These are phyloP conservation scores for Pneumocystis murina DNA, from an alignment of 1,139 yeast species.

Conservation along the genomic window DNA sequence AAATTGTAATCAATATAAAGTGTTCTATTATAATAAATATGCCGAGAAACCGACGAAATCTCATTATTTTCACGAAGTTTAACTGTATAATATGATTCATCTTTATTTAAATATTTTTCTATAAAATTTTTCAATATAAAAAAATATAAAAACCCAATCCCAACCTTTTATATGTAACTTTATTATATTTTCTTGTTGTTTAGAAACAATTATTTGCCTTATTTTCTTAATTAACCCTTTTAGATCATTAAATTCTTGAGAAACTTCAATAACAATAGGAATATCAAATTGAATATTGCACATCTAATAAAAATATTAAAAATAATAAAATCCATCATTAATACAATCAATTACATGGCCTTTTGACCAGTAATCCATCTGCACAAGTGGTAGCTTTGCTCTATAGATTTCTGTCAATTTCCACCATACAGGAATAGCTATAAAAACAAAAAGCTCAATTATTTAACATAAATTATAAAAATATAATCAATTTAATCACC, in stretches of 20 bases:
- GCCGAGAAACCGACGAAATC: background rate
- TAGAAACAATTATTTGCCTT: background rate
- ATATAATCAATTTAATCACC: background rate
- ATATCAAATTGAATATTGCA: constrained; percentile 25
- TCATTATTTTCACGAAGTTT: background rate
- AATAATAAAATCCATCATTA: constrained; percentile 42
- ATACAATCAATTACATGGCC: constrained; percentile 28
- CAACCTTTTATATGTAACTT: background rate
- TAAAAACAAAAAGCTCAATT: constrained; percentile 17
- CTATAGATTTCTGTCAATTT: constrained; percentile 58
- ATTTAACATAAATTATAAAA: background rate
- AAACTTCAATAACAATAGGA: constrained; percentile 23
- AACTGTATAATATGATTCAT: background rate
- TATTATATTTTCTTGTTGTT: background rate
- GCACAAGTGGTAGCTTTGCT: constrained; percentile 51
- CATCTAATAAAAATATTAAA: constrained; percentile 13
- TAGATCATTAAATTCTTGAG: constrained; percentile 19
- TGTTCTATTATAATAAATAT: background rate
- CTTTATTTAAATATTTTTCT: background rate
- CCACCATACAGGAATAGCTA: constrained; percentile 69
- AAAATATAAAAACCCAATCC: background rate
- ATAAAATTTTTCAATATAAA: background rate
- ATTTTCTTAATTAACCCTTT: constrained; percentile 15
- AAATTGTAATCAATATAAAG: background rate
- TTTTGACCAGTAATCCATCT: constrained; percentile 33